Percentiles rank a stretch among this genome's conserved stretches.
phyloP scores from a whole-genome alignment of 1,139 yeast genomes.

The Pichia sp. region DNA sequence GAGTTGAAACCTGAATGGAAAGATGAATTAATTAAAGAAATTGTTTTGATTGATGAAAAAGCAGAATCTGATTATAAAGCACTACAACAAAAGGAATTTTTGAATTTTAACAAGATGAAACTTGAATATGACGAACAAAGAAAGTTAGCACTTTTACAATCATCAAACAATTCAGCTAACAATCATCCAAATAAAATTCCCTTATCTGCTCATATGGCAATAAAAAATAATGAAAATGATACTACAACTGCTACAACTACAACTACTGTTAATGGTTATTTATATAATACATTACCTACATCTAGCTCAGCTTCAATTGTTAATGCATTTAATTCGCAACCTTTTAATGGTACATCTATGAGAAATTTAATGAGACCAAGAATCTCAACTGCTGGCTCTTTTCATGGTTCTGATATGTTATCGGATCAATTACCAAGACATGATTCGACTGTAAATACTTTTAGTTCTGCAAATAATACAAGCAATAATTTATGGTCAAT shows the following conservation, averaged over 20 bases:
- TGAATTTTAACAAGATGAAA: conserved; percentile 18
- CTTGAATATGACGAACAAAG: conserved; percentile 19
- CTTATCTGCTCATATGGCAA: not conserved
- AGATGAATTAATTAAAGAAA: conserved; percentile 26
- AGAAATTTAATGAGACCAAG: conserved; percentile 4
- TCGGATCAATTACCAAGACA: conserved; percentile 7
- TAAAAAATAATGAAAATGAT: not conserved
- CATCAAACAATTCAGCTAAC: not conserved
- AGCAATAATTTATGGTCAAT: conserved; percentile 1
- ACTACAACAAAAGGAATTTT: conserved; percentile 23
- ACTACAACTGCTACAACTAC: conserved; percentile 13
- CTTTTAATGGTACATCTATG: not conserved
- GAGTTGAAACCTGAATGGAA: conserved; percentile 28
- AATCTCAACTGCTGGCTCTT: conserved; percentile 13
- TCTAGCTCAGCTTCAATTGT: not conserved
- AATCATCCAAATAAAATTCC: not conserved
- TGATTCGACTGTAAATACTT: conserved; percentile 3
- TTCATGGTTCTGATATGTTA: conserved; percentile 11
- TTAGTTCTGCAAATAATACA: conserved; percentile 2
- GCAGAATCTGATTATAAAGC: conserved; percentile 34
- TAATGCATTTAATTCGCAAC: conserved; percentile 1
- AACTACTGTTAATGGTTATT: conserved; percentile 13
- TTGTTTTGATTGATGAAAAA: conserved; percentile 27
- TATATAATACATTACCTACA: conserved; percentile 10
- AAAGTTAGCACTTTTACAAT: conserved; percentile 1